Base-by-base conservation (phyloP, 768 basidiomycete genomes). In the Podaxis sp. region DNA sequence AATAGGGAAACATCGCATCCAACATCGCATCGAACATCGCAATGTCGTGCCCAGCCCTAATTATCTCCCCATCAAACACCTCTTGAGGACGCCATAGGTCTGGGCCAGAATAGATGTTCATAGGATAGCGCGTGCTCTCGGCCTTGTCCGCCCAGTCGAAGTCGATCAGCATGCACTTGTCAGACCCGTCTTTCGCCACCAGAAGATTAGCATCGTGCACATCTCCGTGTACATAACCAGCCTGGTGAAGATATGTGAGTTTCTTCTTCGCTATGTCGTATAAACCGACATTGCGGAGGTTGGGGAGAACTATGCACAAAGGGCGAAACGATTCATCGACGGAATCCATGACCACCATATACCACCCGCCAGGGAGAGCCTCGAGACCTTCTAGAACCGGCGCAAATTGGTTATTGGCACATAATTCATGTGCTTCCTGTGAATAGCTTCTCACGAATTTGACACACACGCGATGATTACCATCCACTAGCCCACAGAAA, bases 351-450 rank as follows among this genome's bases (percentile, higher is more conserved):
- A 67, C 70, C 1, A 71, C 61, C 16, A 53, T 67, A 37, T 51
- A 62, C 71, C 71, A 72, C 10, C 71, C 69, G 23, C 70, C 71
- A 46, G 70, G 68, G n/a, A 73, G 65, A 21, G 13, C 10, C 52
- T 71, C 62, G 48, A 61, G 70, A n/a, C 57, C 70, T 54, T 68
- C 59, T 10, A 73, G 36, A 32, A 35, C 9, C 0, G 70, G 72
- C 16, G 72, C 72, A 52, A 63, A 63, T 14, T 68, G 65, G 5
- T 40, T 28, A 16, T 44, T 40, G n/a, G 63, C 59, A 55, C 71
- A 72, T 51, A 65, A 59, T 1, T 51, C 28, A 59, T 73, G 72
- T 55, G 67, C 21, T 21, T 21, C 21, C 21, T 1, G 21, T 21
- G 21, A 21, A 21, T 1, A 1, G 21, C 21, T 21, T 21, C 1